Conservation (phyloP, 257 asterid genomes). For the Cynanchum wilfordii region DNA sequence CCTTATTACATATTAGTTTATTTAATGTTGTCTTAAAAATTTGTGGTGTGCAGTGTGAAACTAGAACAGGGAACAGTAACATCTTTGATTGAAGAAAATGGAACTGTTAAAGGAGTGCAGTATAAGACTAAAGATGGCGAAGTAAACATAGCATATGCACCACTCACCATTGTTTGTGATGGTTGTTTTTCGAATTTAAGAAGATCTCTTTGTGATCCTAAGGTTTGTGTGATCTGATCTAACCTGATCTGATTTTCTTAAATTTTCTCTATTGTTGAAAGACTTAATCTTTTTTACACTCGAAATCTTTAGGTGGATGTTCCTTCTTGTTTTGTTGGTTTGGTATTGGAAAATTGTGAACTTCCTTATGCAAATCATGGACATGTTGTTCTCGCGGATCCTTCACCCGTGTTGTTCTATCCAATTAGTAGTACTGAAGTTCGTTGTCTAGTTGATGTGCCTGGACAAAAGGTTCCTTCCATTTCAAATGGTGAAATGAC, state of each 20-base stretch:
- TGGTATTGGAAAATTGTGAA: slow-evolving; percentile 31
- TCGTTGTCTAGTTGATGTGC: slow-evolving; percentile 35
- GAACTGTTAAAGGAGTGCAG: slow-evolving; percentile 61
- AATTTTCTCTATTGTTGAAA: background rate
- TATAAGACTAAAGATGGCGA: slow-evolving; percentile 67
- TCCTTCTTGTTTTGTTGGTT: slow-evolving; percentile 32
- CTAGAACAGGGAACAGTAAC: slow-evolving; percentile 82
- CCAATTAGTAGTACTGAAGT: slow-evolving; percentile 32
- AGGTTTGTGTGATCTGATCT: slow-evolving; percentile 32
- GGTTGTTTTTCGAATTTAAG: slow-evolving; percentile 85
- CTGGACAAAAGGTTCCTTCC: slow-evolving; percentile 38
- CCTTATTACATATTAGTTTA: background rate
- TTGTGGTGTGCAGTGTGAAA: slow-evolving; percentile 41
- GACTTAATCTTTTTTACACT: no score
- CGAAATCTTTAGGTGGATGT: slow-evolving; percentile 23
- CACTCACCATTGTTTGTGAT: slow-evolving; percentile 79
- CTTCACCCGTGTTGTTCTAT: slow-evolving; percentile 31
- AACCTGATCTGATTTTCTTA: background rate
- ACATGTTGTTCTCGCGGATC: slow-evolving; percentile 33
- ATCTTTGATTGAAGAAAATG: slow-evolving; percentile 61
- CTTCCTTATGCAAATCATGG: slow-evolving; percentile 33
- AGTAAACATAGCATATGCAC: slow-evolving; percentile 49
- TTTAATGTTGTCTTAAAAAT: background rate
- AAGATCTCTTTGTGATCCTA: slow-evolving; percentile 66
- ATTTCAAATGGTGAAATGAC: slow-evolving; percentile 32